Evolutionary conservation across 169 alveolate species (phyloP), one percentile per base, ranked within the genome.

Genomic region (Plasmodium chabaudi): DNA sequence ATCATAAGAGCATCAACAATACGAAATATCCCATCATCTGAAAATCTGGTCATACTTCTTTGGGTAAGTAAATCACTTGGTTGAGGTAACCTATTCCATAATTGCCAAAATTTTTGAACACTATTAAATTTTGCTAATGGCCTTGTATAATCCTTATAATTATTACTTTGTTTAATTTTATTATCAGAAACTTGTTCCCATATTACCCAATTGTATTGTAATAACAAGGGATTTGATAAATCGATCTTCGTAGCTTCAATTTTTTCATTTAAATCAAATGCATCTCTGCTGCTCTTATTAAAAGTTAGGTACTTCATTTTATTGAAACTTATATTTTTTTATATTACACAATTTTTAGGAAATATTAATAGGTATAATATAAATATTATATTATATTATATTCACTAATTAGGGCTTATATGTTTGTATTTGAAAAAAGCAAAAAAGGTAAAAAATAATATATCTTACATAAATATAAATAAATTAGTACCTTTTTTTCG

Each of bases 121-220:
- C 97, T 91, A 77, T 94, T 94, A 89, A 94, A 94, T 49, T 93
- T 88, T n/a, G 94, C 97, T 75, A 94, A 88, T 9, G 97, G 97
- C 88, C 92, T 94, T 60, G 97, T 94, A 77, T 93, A 95, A 77
- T 93, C 95, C 56, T 94, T 94, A 74, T 94, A 94, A 91, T 94
- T 96, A 47, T 71, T 67, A 46, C 87, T 88, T 57, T 89, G 93
- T 39, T 94, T 92, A 59, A 93, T 73, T 63, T 92, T 94, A 72
- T 88, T 94, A 49, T 74, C 88, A 55, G 82, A 88, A 55, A 89
- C 93, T 79, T 94, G 97, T 72, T 94, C 97, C 97, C 97, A 94
- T 67, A 94, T 94, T 9, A 94, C 97, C 97, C 97, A 94, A 87
- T 91, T 94, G 59, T 94, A 93, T 88, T 93, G 94, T 72, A 94